phyloP scores from a whole-genome alignment of 2,329 filamentous ascomycete genomes.

The Elsinoe arachidis region DNA sequence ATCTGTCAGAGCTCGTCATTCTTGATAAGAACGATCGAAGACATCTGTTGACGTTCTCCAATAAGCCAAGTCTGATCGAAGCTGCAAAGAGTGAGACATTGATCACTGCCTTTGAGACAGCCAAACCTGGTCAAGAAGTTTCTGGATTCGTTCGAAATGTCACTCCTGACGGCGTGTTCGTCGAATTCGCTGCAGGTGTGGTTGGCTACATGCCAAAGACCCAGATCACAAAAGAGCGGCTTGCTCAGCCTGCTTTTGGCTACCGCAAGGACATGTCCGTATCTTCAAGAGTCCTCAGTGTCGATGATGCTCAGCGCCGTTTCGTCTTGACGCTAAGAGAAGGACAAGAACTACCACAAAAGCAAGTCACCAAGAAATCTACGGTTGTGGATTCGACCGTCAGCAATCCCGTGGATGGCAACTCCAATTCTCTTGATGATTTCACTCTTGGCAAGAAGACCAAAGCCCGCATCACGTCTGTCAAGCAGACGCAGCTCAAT shows the following conservation, averaged over 20 bases:
- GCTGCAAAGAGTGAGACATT: conserved; percentile 65
- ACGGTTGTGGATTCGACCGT: conserved; percentile 18
- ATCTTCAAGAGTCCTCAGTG: conserved; percentile 59
- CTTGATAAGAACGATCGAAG: conserved; percentile 77
- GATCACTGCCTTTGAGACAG: conserved; percentile 61
- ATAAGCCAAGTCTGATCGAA: conserved; percentile 73
- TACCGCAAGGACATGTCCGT: conserved; percentile 69
- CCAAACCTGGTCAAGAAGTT: conserved; percentile 58
- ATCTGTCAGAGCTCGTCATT: conserved; percentile 70
- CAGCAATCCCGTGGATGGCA: conserved; percentile 56
- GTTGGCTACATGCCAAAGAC: conserved; percentile 73
- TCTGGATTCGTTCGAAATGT: conserved; percentile 81
- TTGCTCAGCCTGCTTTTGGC: conserved; percentile 64
- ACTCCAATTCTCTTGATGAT: conserved; percentile 58
- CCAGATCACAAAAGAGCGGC: conserved; percentile 63
- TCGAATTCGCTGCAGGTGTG: conserved; percentile 74
- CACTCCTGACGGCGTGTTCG: conserved; percentile 69
- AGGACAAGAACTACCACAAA: conserved; percentile 23
- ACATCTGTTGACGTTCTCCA: conserved; percentile 65
- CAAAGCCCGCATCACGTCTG: conserved; percentile 69
- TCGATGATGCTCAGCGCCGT: conserved; percentile 61
- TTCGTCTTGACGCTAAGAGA: conserved; percentile 57
- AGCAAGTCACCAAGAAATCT: conserved; percentile 27
- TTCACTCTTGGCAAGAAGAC: conserved; percentile 63
- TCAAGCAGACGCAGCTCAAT: conserved; percentile 89